Evolutionary conservation across 1,284 basidiomycete species (phyloP), one percentile per base, ranked within the genome.

Genomic region (Puccinia hordei): DNA sequence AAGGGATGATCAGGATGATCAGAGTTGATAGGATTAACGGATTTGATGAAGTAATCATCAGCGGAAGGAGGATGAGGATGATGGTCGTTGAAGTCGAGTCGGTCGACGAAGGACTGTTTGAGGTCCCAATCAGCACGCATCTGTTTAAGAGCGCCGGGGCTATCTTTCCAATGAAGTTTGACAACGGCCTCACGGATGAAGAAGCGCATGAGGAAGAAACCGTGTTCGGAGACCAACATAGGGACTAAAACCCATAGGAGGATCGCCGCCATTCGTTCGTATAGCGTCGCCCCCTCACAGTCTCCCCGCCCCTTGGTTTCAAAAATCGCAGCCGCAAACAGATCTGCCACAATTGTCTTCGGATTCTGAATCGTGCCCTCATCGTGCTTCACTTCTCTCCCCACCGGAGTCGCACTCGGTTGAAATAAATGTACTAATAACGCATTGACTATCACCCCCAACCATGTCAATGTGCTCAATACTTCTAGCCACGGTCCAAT

Each of bases 401-500:
- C 63, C 8, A 66, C 38, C 35, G 19, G 12, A 22, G 22, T 22
- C n/a, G n/a, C 53, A 65, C 55, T 78, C 13, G 76, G 87, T 53
- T 89, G 90, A 88, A 94, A 94, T 83, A 94, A 90, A 86, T 92
- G 93, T 68, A 95, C 91, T 73, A 97, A 89, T 4, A 93, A 91
- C 0, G 92, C 89, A 85, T 94, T 95, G 33, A 91, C 93, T 68
- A 96, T 87, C 0, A 93, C 91, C 1, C 91, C 90, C 72, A 96
- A 87, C 93, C 94, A 97, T 15, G 92, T 89, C 84, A 80, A 38
- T 6, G 77, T 59, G 22, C 57, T 89, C 82, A 99, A 87, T 6
- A 91, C 90, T 81, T 95, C 91, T 57, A 98, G 89, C 96, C 96
- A 99, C 0, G 94, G 92, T 0, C 96, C 96, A 82, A 98, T 94